Evolutionary conservation across 2,329 filamentous ascomycete genomes (phyloP).

Genomic region (Corniculantispora saksenae): DNA sequence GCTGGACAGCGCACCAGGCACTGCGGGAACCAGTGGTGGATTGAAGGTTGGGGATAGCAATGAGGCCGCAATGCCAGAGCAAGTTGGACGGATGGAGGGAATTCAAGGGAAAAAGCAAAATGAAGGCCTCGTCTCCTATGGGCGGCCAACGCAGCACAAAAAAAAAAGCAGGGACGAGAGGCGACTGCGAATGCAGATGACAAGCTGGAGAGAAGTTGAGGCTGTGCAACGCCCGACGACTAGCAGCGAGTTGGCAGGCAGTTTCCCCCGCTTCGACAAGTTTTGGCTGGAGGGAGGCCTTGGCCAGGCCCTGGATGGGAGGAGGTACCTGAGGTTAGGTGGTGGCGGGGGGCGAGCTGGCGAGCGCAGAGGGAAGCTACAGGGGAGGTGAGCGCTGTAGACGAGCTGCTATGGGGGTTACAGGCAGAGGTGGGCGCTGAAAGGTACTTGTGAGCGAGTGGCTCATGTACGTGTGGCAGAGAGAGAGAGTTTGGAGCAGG

Average conservation of each 20-base stretch:
- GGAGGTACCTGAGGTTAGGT: background rate
- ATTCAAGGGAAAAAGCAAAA: background rate
- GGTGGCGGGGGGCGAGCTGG: background rate
- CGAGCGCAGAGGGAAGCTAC: background rate
- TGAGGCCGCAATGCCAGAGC: constrained; percentile 10
- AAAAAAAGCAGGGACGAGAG: constrained; percentile 2
- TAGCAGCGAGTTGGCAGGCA: constrained; percentile 3
- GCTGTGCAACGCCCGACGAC: constrained; percentile 19
- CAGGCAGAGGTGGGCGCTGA: background rate
- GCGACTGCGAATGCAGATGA: constrained; percentile 12
- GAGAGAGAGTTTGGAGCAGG: background rate
- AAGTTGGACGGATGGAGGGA: background rate
- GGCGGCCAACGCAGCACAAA: constrained; percentile 9
- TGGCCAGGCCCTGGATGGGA: background rate
- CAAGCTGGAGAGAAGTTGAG: constrained; percentile 19
- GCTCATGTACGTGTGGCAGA: background rate
- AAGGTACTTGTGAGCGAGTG: background rate
- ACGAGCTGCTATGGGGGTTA: background rate
- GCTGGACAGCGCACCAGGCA: constrained; percentile 16
- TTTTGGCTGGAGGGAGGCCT: background rate
- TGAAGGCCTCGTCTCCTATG: background rate
- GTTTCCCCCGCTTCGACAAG: constrained; percentile 8
- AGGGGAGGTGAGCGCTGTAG: background rate
- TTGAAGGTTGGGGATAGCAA: constrained; percentile 1
- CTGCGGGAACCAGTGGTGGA: constrained; percentile 9